These are phyloP conservation scores for Monosporascus sp. DNA, from an alignment of 2,329 filamentous ascomycete genomes.

Conservation along the genomic window DNA sequence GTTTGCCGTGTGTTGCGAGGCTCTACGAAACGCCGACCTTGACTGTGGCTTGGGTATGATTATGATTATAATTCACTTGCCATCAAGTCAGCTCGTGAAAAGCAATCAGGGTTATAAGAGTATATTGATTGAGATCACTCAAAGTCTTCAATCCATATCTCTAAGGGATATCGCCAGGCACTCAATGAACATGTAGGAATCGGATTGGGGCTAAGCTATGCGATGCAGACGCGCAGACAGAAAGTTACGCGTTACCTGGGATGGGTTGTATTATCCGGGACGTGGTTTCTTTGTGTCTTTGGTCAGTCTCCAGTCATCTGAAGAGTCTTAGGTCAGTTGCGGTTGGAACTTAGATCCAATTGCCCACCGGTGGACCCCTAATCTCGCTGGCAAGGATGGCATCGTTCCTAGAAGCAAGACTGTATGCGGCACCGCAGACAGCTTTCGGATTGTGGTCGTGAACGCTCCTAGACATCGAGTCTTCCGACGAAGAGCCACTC, in stretches of 20 bases:
- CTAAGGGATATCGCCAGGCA: neutral
- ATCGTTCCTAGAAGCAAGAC: neutral
- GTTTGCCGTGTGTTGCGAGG: neutral
- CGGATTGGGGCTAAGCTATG: neutral
- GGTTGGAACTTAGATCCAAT: slow-evolving; percentile 18
- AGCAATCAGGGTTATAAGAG: too few species aligned
- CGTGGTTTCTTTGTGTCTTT: neutral
- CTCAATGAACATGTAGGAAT: neutral
- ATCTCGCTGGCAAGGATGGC: slow-evolving; percentile 1
- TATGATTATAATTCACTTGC: neutral
- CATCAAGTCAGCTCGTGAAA: neutral
- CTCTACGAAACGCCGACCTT: neutral
- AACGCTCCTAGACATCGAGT: neutral
- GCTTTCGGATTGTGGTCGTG: neutral
- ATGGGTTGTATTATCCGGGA: too few species aligned
- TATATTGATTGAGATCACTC: too few species aligned
- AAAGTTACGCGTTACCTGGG: neutral
- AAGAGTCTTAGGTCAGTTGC: neutral
- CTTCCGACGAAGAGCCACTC: slow-evolving; percentile 3
- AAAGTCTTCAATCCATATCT: too few species aligned
- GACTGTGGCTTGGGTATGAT: neutral
- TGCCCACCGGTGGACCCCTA: slow-evolving; percentile 9
- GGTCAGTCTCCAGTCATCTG: neutral
- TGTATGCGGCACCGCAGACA: neutral
- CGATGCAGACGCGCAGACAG: neutral